These are phyloP conservation scores for Pezicula radicicola DNA, from an alignment of 2,329 filamentous ascomycete species.

Conservation along the genomic window DNA sequence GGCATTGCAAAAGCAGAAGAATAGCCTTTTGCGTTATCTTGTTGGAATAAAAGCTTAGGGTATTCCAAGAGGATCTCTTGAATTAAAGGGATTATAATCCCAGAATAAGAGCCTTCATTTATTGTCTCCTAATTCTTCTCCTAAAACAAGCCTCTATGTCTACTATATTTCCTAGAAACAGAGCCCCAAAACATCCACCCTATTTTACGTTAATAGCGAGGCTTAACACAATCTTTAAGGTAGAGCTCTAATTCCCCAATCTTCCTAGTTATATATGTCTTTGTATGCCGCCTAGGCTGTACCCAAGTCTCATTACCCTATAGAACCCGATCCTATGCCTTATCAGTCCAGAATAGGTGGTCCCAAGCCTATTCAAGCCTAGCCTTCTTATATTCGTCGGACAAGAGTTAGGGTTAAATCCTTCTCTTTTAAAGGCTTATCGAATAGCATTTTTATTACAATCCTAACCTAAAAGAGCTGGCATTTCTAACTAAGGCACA, in stretches of 20 bases:
- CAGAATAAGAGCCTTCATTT: constrained; percentile 9
- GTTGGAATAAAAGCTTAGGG: constrained; percentile 5
- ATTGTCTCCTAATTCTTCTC: constrained; percentile 13
- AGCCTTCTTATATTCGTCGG: too few relatives aligned
- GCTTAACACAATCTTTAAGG: constrained; percentile 8
- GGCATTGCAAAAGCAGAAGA: constrained; percentile 5
- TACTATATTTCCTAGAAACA: constrained; percentile 6
- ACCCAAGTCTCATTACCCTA: constrained; percentile 8
- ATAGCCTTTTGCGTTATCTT: constrained; percentile 12
- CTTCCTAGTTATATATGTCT: not conserved
- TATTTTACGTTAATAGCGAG: not conserved
- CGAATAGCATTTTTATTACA: constrained; percentile 9
- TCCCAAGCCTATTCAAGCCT: constrained; percentile 4
- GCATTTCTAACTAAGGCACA: constrained; percentile 1
- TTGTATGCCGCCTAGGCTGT: constrained; percentile 6
- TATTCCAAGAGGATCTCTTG: constrained; percentile 9
- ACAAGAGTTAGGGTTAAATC: not conserved
- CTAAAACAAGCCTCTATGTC: constrained; percentile 9
- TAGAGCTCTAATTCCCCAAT: not conserved
- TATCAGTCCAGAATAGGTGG: constrained; percentile 5
- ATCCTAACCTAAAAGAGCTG: constrained; percentile 6
- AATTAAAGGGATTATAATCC: constrained; percentile 9
- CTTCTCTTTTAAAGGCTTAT: constrained; percentile 12
- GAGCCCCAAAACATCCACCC: constrained; percentile 2
- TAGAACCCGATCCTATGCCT: constrained; percentile 1